phyloP scores from a whole-genome alignment of 257 asterid species.

The Lavandula angustifolia region DNA sequence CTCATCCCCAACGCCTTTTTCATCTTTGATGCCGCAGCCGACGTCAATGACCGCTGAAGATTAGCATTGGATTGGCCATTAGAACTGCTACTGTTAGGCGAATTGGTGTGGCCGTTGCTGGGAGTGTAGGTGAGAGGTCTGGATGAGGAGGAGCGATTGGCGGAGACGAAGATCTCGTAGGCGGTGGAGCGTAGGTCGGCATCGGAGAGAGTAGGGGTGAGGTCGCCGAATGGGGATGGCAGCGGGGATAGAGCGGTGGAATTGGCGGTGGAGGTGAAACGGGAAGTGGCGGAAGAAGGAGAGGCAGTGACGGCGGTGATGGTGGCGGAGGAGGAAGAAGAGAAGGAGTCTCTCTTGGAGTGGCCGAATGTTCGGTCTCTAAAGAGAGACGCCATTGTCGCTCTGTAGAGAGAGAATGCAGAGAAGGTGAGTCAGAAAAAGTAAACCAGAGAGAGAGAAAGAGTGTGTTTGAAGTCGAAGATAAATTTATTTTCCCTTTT shows the following conservation, averaged over 20 bases:
- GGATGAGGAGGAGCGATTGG: constrained; percentile 69
- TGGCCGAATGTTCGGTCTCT: constrained; percentile 77
- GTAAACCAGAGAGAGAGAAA: constrained; percentile 9
- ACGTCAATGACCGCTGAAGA: constrained; percentile 76
- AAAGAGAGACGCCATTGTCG: constrained; percentile 91
- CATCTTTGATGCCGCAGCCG: constrained; percentile 97
- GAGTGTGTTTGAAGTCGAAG: background rate
- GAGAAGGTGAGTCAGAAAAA: constrained; percentile 19
- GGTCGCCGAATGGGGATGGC: constrained; percentile 77
- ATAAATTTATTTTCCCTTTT: constrained; percentile 30
- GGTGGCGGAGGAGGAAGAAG: constrained; percentile 41
- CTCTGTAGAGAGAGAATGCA: constrained; percentile 31
- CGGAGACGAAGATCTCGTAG: constrained; percentile 91
- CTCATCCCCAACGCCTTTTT: constrained; percentile 94
- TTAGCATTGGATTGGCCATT: constrained; percentile 42
- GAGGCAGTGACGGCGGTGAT: constrained; percentile 44
- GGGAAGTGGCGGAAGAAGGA: constrained; percentile 53
- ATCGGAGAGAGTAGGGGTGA: constrained; percentile 62
- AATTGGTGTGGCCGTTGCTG: constrained; percentile 29
- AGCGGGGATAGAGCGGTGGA: constrained; percentile 49
- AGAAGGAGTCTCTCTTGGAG: constrained; percentile 63
- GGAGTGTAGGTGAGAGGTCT: constrained; percentile 59
- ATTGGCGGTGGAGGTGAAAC: constrained; percentile 44
- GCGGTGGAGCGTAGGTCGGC: constrained; percentile 79
- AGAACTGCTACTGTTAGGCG: constrained; percentile 29